Evolutionary conservation across 805 yeast genomes (phyloP).

Genomic region (Candida xyloterini): DNA sequence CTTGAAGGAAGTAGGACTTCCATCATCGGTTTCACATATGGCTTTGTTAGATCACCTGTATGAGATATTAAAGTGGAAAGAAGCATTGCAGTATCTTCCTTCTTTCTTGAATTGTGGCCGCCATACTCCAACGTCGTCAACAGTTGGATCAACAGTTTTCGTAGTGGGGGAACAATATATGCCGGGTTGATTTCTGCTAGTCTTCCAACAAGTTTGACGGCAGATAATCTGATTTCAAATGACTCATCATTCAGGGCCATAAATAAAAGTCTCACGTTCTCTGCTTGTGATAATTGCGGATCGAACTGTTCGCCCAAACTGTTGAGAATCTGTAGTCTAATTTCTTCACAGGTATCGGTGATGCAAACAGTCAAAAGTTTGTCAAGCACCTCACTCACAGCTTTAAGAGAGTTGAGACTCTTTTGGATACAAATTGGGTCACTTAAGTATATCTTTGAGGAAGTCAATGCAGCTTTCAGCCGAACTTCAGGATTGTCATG

Average conservation of each 20-base stretch:
- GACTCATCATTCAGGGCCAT: slow-evolving; percentile 90
- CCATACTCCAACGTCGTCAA: slow-evolving; percentile 84
- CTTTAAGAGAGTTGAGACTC: slow-evolving; percentile 73
- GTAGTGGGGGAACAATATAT: slow-evolving; percentile 85
- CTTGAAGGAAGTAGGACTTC: slow-evolving; percentile 79
- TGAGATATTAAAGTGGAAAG: slow-evolving; percentile 71
- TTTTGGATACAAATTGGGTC: slow-evolving; percentile 86
- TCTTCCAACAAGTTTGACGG: slow-evolving; percentile 79
- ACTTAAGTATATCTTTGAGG: slow-evolving; percentile 68
- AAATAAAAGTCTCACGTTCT: slow-evolving; percentile 77
- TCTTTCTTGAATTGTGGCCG: slow-evolving; percentile 61
- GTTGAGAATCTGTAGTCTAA: slow-evolving; percentile 73
- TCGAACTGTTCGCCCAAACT: slow-evolving; percentile 76
- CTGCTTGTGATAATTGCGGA: slow-evolving; percentile 92
- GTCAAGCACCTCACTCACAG: slow-evolving; percentile 82
- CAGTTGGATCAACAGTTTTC: slow-evolving; percentile 82
- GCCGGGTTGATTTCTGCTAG: slow-evolving; percentile 89
- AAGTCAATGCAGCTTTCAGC: slow-evolving; percentile 78
- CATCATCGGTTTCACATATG: slow-evolving; percentile 88
- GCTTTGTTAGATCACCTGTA: slow-evolving; percentile 79
- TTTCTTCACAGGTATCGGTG: slow-evolving; percentile 84
- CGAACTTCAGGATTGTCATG: slow-evolving; percentile 78
- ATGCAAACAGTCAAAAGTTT: slow-evolving; percentile 78
- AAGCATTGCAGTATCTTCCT: slow-evolving; percentile 82
- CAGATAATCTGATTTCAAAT: slow-evolving; percentile 75